Evolutionary conservation across 805 yeast genomes (phyloP).

Genomic region (Candida lessepsii): DNA sequence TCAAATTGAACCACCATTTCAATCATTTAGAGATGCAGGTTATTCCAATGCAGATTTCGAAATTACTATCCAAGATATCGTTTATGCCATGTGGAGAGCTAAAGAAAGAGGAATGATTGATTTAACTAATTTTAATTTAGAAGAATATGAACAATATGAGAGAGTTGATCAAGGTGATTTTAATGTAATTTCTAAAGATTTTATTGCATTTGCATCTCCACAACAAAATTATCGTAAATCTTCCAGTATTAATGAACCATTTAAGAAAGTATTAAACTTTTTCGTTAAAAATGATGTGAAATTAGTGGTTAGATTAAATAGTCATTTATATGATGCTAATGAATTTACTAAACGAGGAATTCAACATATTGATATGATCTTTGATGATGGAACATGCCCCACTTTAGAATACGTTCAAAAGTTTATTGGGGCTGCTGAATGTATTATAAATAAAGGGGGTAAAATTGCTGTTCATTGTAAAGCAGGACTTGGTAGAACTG

Average conservation of each 20-base stretch:
- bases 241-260: conserved; percentile 64
- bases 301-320: conserved; percentile 87
- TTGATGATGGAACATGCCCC: conserved; percentile 98
- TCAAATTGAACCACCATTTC: conserved; percentile 89
- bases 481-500: conserved; percentile 97
- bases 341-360: conserved; percentile 84
- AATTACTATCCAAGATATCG: conserved; percentile 89
- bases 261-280: conserved; percentile 75
- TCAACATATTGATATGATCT: conserved; percentile 91
- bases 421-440: conserved; percentile 93
- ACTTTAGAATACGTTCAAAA: conserved; percentile 88
- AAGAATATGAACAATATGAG: conserved; percentile 92
- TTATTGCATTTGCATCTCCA: conserved; percentile 97
- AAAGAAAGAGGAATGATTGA: conserved; percentile 89
- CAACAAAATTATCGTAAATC: conserved; percentile 54
- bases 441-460: conserved; percentile 80
- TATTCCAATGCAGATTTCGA: conserved; percentile 94
- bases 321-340: conserved; percentile 80
- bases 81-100: conserved; percentile 97
- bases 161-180: conserved; percentile 97
- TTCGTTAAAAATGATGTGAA: conserved; percentile 74
- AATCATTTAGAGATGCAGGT: conserved; percentile 96
- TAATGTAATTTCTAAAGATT: conserved; percentile 86
- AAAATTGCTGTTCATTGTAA: conserved; percentile 99
- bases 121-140: conserved; percentile 80